These are phyloP conservation scores for Rhypophila decipiens DNA, from an alignment of 495 filamentous ascomycete species.

Conservation along the genomic window DNA sequence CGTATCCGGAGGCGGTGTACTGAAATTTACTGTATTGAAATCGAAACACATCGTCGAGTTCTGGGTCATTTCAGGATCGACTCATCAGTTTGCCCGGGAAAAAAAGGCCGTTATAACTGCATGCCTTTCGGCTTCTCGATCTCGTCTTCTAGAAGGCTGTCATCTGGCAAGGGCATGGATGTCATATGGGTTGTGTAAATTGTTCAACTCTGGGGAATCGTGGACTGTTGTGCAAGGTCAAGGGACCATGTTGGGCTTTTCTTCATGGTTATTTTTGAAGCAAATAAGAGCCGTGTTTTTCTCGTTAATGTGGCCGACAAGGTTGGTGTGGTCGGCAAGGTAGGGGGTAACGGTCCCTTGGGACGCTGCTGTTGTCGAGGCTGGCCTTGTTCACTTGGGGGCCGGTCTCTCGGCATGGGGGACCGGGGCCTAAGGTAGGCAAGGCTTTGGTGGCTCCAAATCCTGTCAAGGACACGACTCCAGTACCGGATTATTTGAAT, in stretches of 20 bases:
- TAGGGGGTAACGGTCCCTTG: constrained; percentile 10
- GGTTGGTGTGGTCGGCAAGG: constrained; percentile 2
- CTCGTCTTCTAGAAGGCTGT: constrained; percentile 3
- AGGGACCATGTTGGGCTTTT: not conserved
- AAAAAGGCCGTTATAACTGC: not conserved
- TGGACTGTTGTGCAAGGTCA: not conserved
- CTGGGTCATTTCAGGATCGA: too few relatives aligned
- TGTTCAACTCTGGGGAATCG: too few relatives aligned
- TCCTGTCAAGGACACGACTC: too few relatives aligned
- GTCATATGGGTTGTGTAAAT: too few relatives aligned
- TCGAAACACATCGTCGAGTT: too few relatives aligned
- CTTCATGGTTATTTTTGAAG: too few relatives aligned
- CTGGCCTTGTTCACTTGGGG: not conserved
- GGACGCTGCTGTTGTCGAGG: constrained; percentile 1
- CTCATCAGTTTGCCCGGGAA: too few relatives aligned
- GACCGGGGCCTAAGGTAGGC: constrained; percentile 15
- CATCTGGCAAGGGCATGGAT: not conserved
- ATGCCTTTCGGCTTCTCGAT: not conserved
- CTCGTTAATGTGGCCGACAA: constrained; percentile 6
- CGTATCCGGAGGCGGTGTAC: too few relatives aligned
- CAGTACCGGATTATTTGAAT: too few relatives aligned
- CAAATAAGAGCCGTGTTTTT: not conserved
- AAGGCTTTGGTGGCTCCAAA: too few relatives aligned
- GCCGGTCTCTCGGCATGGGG: constrained; percentile 8
- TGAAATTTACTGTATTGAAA: too few relatives aligned